Conservation (phyloP, 2,329 filamentous ascomycete species). For the Penicillium griseofulvum region DNA sequence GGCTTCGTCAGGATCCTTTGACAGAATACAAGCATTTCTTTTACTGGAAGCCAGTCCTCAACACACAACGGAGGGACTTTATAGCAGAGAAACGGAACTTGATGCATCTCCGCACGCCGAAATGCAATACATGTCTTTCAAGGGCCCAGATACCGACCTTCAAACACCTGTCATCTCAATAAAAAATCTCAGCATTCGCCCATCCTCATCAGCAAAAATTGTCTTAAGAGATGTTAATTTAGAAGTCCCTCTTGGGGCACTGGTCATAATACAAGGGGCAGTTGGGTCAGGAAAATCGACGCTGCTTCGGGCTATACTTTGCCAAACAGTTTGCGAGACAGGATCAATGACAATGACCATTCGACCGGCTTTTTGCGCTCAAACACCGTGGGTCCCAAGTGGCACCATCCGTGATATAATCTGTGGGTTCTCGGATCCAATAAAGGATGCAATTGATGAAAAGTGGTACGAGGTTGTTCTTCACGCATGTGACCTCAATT, state of each 20-base stretch:
- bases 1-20: neutral
- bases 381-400: neutral
- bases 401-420: neutral
- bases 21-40: neutral
- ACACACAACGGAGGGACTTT: rapidly evolving
- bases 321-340: neutral
- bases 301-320: neutral
- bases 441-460: neutral
- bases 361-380: neutral
- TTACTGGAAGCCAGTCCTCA: neutral
- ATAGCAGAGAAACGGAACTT: neutral
- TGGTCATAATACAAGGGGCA: neutral
- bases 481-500: neutral
- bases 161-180: neutral
- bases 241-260: neutral
- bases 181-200: neutral
- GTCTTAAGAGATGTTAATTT: neutral
- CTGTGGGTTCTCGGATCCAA: neutral
- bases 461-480: neutral
- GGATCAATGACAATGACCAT: neutral
- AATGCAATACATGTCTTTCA: neutral
- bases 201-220: neutral
- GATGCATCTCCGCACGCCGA: neutral
- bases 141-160: neutral
- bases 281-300: neutral